Percentiles rank a stretch among this genome's conserved stretches.
These are phyloP conservation scores for Naegleria fowleri DNA, from an alignment of 208 protist genomes.

Conservation along the genomic window DNA sequence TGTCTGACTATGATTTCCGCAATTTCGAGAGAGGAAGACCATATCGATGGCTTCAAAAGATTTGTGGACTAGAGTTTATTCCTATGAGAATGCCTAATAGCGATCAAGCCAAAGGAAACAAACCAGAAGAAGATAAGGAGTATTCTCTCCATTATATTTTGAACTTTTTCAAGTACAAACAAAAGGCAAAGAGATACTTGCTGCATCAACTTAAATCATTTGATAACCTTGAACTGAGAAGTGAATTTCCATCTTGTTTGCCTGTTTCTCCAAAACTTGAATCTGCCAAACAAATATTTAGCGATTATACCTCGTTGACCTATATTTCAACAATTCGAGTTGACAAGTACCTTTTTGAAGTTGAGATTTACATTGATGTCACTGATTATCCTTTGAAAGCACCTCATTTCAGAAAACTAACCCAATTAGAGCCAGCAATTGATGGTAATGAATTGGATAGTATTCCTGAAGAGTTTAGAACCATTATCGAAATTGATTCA, in stretches of 20 bases:
- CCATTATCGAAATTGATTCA: not conserved
- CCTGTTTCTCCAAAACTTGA: not conserved
- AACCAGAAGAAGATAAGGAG: not conserved
- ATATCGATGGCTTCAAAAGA: not conserved
- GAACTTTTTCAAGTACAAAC: conserved; percentile 6
- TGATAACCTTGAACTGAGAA: not conserved
- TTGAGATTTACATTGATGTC: not conserved
- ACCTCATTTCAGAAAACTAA: not conserved
- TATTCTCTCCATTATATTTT: not conserved
- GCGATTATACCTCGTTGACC: not conserved
- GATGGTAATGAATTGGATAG: not conserved
- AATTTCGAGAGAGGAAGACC: not conserved
- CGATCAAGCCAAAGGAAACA: not conserved
- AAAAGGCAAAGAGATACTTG: not conserved
- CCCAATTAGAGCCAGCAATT: not conserved
- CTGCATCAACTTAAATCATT: not conserved
- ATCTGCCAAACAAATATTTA: not conserved
- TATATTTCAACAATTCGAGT: not conserved
- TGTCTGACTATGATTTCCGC: not conserved
- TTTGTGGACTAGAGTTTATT: conserved; percentile 4
- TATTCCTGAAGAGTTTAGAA: not conserved
- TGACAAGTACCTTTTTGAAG: not conserved
- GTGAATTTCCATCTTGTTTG: not conserved
- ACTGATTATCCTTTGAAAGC: not conserved
- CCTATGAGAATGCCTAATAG: not conserved